Base-by-base conservation (phyloP, 768 basidiomycete genomes). In the Megacollybia marginata region DNA sequence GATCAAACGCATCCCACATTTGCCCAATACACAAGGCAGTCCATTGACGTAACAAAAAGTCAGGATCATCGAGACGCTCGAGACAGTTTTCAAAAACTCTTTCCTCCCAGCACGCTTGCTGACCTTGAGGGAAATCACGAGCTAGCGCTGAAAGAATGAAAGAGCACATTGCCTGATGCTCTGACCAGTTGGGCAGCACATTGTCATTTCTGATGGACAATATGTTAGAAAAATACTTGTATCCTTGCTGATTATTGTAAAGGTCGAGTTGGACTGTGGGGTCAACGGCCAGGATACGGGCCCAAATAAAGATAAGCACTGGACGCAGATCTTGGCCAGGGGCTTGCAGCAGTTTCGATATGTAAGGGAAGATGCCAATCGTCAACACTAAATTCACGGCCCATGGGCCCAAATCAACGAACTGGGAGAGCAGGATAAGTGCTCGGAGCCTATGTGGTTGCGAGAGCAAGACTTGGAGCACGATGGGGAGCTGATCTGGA, bases 301-400 rank as follows among this genome's bases (percentile, higher is more conserved):
- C 89, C 96, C 96, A 98, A 52, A 99, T 98, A 71, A 97, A 99
- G 55, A 98, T 97, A 18, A 99, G 74, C 9, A 98, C 95, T 1
- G 96, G 96, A 23, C 92, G 87, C n/a, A 98, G 78, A 58, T 98
- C 95, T 55, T 85, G 84, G 1, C 93, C 90, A 1, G 93, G 92
- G 0, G 95, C 93, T 66, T 96, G 93, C 7, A 99, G 78, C 5
- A 99, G 79, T 60, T 96, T 94, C 50, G 92, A 90, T 46, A 98
- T 97, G 63, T 98, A 99, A 4, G 96, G 95, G 72, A 97, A 98
- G 60, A 98, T 97, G 11, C 96, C 96, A 58, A 99, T 97, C 6
- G 88, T 87, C 33, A 99, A 75, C 11, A 95, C 93, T 12, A 97
- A 81, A 57, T 96, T 88, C 44, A 98, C 96, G 0, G 96, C 96